A percentile compares a stretch with the other conserved stretches of the same genome.
Conservation (phyloP, 176 grass and related monocot species). For the Ampelocalamus luodianensis region DNA sequence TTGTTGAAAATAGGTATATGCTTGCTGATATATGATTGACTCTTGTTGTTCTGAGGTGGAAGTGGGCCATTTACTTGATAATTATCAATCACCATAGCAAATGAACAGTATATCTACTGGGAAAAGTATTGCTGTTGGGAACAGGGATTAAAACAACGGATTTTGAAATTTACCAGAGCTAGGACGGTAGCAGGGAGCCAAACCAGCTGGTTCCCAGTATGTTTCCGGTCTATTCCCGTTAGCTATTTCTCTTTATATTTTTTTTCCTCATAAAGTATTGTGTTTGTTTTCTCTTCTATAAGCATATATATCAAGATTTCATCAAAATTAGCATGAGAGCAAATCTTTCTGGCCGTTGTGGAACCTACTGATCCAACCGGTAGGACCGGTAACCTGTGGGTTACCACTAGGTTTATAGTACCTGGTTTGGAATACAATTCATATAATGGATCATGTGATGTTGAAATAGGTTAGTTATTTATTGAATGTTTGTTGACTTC, state of each 20-base stretch:
- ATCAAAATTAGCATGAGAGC: constrained; percentile 16
- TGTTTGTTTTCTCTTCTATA: background rate
- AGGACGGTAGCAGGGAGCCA: background rate
- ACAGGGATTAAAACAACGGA: background rate
- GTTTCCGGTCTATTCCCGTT: background rate
- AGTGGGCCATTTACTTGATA: background rate
- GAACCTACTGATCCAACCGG: background rate
- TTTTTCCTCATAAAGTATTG: background rate
- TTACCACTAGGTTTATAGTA: background rate
- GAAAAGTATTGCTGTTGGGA: constrained; percentile 18
- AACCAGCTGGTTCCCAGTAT: background rate
- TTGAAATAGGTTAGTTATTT: constrained; percentile 5
- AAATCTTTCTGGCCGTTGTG: background rate
- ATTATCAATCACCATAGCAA: background rate
- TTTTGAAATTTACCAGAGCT: constrained; percentile 10
- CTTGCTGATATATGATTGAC: constrained; percentile 25
- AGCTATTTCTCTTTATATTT: background rate
- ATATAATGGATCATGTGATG: background rate
- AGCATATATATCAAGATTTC: background rate
- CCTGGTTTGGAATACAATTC: background rate
- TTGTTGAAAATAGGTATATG: constrained; percentile 70
- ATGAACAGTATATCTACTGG: background rate
- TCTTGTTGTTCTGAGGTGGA: constrained; percentile 14
- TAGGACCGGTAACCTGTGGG: background rate
- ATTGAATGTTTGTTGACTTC: background rate